Percentiles rank a stretch among this genome's conserved stretches.
Conservation (phyloP, 805 yeast genomes). For the Zygoascus biomembranicola region DNA sequence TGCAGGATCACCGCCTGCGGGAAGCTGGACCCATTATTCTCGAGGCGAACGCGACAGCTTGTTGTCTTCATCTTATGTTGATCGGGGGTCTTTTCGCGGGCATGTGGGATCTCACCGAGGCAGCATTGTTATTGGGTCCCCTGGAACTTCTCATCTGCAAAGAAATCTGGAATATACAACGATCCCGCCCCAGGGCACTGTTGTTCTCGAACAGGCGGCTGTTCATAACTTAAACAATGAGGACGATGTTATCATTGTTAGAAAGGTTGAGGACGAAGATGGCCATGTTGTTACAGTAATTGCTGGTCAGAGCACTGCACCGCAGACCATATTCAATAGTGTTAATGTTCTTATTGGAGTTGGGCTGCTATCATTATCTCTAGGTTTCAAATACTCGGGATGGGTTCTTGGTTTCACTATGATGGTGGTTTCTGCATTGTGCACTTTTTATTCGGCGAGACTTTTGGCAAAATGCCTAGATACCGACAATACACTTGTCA, state of each 20-base stretch:
- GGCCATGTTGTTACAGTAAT: conserved; percentile 65
- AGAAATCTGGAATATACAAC: conserved; percentile 4
- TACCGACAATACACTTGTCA: conserved; percentile 69
- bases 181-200: conserved; percentile 11
- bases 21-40: neutral
- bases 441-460: conserved; percentile 72
- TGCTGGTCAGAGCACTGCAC: conserved; percentile 74
- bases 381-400: conserved; percentile 57
- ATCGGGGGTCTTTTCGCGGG: neutral
- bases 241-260: conserved; percentile 42
- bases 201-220: conserved; percentile 14
- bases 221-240: conserved; percentile 31
- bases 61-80: neutral
- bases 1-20: neutral
- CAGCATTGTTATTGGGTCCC: conserved; percentile 1
- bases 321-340: conserved; percentile 61
- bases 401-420: conserved; percentile 53
- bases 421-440: conserved; percentile 49
- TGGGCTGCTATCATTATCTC: conserved; percentile 58
- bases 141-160: neutral
- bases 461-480: conserved; percentile 68
- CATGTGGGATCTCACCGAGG: conserved; percentile 6
- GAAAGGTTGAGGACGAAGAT: conserved; percentile 58
- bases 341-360: conserved; percentile 62
- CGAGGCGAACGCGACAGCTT: conserved; percentile 1